Conservation (phyloP, 441 rosid genomes). For the Gossypium schwendimanii region DNA sequence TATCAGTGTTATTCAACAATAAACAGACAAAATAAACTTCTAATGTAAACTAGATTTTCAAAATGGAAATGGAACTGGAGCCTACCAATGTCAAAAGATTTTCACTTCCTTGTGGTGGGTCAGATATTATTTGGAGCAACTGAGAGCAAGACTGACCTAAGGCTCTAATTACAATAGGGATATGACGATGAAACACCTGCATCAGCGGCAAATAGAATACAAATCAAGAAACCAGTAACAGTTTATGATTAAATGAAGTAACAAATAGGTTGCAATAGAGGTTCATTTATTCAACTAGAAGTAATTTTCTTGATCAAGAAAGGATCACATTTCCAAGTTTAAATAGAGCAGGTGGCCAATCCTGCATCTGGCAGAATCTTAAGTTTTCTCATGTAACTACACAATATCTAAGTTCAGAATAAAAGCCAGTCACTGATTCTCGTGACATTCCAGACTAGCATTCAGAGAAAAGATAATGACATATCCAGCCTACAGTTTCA, state of each 20-base stretch:
- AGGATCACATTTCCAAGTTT: neutral
- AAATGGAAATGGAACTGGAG: conserved; percentile 16
- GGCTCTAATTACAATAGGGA: conserved; percentile 75
- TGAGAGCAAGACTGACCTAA: conserved; percentile 77
- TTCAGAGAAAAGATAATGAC: conserved; percentile 4
- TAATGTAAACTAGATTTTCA: conserved; percentile 12
- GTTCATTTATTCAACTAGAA: neutral
- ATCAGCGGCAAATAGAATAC: conserved; percentile 12
- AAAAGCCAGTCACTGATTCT: neutral
- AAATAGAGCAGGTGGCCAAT: neutral
- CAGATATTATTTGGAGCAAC: conserved; percentile 75
- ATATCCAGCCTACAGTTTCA: neutral
- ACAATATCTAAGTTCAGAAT: neutral
- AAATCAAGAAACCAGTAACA: neutral
- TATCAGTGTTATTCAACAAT: conserved; percentile 24
- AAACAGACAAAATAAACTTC: conserved; percentile 13
- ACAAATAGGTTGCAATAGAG: neutral
- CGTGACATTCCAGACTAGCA: neutral
- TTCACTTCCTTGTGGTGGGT: conserved; percentile 99
- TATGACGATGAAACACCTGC: conserved; percentile 94
- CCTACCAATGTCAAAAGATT: conserved; percentile 80
- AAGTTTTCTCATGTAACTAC: neutral
- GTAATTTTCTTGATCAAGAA: conserved; percentile 1
- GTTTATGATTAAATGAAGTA: neutral
- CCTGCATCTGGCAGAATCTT: neutral